Evolutionary conservation across 2,329 filamentous ascomycete genomes (phyloP).

Genomic region (Ophiostoma quercus): DNA sequence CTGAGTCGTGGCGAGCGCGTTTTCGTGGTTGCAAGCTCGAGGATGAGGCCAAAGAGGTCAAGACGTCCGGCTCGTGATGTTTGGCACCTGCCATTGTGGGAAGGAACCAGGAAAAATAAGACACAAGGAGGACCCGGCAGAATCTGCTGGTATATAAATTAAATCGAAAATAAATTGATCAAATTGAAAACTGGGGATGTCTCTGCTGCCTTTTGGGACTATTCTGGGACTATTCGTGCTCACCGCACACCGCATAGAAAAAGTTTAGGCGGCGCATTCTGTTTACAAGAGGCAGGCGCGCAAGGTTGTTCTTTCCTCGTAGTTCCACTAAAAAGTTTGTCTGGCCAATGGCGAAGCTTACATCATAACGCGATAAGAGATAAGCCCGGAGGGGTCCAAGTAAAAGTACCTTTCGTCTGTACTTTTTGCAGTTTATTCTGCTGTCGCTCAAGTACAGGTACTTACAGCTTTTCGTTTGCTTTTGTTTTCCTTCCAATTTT

Average conservation of each 20-base stretch:
- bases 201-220: background rate
- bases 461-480: background rate
- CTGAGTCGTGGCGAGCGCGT: slow-evolving; percentile 14
- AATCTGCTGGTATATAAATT: slow-evolving; percentile 18
- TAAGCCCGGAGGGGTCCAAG: background rate
- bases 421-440: background rate
- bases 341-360: background rate
- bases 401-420: background rate
- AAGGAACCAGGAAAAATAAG: slow-evolving; percentile 13
- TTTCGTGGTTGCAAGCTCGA: slow-evolving; percentile 16
- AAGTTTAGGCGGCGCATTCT: slow-evolving; percentile 1
- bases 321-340: background rate
- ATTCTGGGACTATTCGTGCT: background rate
- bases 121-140: slow-evolving; percentile 11
- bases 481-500: background rate
- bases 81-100: slow-evolving; percentile 21
- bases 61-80: slow-evolving; percentile 7
- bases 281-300: slow-evolving; percentile 9
- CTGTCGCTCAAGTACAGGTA: background rate
- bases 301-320: slow-evolving; percentile 2
- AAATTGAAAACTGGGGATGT: slow-evolving; percentile 22
- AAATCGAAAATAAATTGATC: slow-evolving; percentile 14
- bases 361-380: background rate
- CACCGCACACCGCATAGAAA: slow-evolving; percentile 17
- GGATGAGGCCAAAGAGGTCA: background rate